Conservation (phyloP, 1,284 basidiomycete genomes). For the Coniferiporia sulphurascens region DNA sequence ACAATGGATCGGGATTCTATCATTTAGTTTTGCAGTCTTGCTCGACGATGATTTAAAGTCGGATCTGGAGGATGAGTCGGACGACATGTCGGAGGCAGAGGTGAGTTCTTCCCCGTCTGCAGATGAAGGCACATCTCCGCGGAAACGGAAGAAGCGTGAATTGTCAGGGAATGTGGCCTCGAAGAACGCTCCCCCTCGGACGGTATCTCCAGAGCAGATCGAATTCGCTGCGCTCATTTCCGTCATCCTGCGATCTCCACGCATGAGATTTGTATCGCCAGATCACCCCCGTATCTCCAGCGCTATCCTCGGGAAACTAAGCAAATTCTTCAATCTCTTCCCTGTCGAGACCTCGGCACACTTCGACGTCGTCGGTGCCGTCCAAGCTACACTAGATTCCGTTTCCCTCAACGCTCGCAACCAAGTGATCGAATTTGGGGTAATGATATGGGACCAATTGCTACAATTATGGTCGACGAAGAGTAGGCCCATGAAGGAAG, state of each 20-base stretch:
- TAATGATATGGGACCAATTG: constrained; percentile 57
- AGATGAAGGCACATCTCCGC: constrained; percentile 19
- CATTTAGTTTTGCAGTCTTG: constrained; percentile 73
- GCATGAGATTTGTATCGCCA: constrained; percentile 47
- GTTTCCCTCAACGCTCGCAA: constrained; percentile 67
- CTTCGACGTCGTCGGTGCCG: constrained; percentile 61
- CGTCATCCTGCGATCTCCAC: constrained; percentile 57
- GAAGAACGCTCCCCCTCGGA: constrained; percentile 22
- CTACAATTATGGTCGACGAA: constrained; percentile 74
- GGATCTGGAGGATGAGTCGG: constrained; percentile 36
- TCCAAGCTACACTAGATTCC: constrained; percentile 67
- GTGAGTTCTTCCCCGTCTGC: constrained; percentile 21
- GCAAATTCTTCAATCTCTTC: constrained; percentile 62
- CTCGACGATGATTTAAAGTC: constrained; percentile 56
- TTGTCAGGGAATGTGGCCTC: background rate
- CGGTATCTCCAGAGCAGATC: constrained; percentile 58
- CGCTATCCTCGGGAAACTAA: constrained; percentile 59
- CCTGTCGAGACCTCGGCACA: constrained; percentile 70
- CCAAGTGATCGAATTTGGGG: constrained; percentile 55
- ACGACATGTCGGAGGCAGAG: constrained; percentile 24
- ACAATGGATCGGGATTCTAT: constrained; percentile 66
- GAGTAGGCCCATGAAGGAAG: constrained; percentile 62
- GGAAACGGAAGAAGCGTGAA: constrained; percentile 2
- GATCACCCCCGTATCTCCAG: constrained; percentile 37
- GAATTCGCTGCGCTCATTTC: constrained; percentile 68